Percentiles rank a stretch among this genome's conserved stretches.
phyloP scores from a whole-genome alignment of 2,329 filamentous ascomycete genomes.

The Lasiodiplodia sp. region DNA sequence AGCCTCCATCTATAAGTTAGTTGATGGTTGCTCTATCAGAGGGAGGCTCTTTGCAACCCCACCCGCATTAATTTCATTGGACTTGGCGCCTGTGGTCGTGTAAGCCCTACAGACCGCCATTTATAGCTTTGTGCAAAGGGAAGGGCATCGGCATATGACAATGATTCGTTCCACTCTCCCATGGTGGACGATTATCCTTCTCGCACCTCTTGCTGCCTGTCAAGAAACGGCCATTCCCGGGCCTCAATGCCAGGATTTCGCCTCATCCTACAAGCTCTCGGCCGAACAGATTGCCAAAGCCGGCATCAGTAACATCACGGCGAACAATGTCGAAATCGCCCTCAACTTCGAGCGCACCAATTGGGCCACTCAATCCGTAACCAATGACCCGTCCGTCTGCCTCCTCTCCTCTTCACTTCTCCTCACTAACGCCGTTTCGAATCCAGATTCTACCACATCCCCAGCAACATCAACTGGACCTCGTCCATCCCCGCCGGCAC shows the following conservation, averaged over 20 bases:
- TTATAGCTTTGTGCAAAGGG: neutral
- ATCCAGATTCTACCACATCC: neutral
- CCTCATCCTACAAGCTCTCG: conserved; percentile 7
- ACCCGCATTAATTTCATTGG: neutral
- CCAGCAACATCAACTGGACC: conserved; percentile 4
- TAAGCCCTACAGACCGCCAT: neutral
- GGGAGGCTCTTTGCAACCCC: no score
- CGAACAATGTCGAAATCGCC: conserved; percentile 34
- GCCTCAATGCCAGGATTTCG: conserved; percentile 18
- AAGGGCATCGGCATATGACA: neutral
- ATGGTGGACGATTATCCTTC: neutral
- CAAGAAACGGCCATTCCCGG: neutral
- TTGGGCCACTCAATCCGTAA: conserved; percentile 36
- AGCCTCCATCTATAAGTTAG: neutral
- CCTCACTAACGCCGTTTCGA: conserved; percentile 10
- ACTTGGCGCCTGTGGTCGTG: neutral
- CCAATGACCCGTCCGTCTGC: conserved; percentile 51
- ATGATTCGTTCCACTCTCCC: neutral
- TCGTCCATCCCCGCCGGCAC: conserved; percentile 42
- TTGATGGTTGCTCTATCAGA: neutral
- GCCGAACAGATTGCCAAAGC: conserved; percentile 6
- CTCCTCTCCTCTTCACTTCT: conserved; percentile 34
- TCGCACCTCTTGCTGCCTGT: neutral
- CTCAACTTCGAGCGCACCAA: conserved; percentile 40
- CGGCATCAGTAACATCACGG: conserved; percentile 16